These are phyloP conservation scores for Cicer bijugum DNA, from an alignment of 306 rosid species.

Conservation along the genomic window DNA sequence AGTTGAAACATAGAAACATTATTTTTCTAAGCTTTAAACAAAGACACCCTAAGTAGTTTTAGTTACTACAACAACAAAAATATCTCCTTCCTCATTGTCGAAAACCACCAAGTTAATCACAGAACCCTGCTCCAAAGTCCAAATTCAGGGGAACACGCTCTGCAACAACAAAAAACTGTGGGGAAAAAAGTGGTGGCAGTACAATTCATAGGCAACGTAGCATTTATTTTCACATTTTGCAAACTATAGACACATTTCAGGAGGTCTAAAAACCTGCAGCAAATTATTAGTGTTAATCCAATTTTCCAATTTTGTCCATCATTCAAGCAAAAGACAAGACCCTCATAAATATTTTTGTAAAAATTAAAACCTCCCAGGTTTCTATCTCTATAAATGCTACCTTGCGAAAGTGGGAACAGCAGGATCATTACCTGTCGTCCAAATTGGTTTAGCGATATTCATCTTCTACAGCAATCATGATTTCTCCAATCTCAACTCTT, in stretches of 20 bases:
- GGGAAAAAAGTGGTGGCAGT: background rate
- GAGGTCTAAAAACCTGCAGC: slow-evolving; percentile 1
- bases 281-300: background rate
- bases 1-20: background rate
- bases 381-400: background rate
- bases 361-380: background rate
- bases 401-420: background rate
- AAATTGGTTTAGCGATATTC: background rate
- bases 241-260: background rate
- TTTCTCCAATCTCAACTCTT: background rate
- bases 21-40: background rate
- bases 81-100: background rate
- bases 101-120: slow-evolving; percentile 4
- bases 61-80: background rate
- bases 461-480: background rate
- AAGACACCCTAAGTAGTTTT: background rate
- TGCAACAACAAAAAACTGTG: background rate
- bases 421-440: background rate
- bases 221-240: background rate
- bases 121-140: background rate
- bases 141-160: background rate
- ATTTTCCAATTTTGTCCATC: background rate
- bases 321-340: too few relatives aligned
- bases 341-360: background rate
- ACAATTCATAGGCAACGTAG: background rate